Evolutionary conservation across 495 filamentous ascomycete genomes (phyloP), one percentile per base, ranked within the genome.

Genomic region (Penicillium parvum): DNA sequence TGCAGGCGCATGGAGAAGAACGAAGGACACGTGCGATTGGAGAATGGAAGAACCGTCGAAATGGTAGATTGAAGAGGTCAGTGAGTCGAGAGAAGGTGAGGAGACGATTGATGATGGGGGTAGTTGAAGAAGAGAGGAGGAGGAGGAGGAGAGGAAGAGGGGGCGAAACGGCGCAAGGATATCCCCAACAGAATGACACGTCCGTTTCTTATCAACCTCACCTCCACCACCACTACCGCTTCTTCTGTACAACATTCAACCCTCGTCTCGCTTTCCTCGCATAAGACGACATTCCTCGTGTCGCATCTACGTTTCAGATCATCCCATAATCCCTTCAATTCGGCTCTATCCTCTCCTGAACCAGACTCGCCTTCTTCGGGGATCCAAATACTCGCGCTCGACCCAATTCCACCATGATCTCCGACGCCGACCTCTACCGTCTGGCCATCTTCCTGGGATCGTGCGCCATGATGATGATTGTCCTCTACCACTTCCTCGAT

Each of bases 401-500:
- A 23, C 25, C 15, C 16, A n/a, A 14, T 7, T 29, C 20, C 65
- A 81, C 34, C 28, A 92, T 92, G 87, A 90, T 92, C 63, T 82
- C 85, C 67, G 87, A 92, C 81, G 70, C 82, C 50, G 83, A 89
- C 40, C 80, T 92, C 55, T 86, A 88, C 71, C 75, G 77, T 19
- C 82, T 99, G 16, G 90, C 92, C 66, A 82, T 95, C 61, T 91
- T 96, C 66, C 86, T 97, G 43, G 92, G 94, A 68, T 89, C 82
- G 29, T 76, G 83, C 22, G 80, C 92, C 53, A 92, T 96, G 90
- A 78, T 96, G 40, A 79, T 99, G 50, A 96, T 95, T 34, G 81
- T 97, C 32, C 68, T 96, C 14, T 97, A 97, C 76, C 89, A 96
- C 70, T 97, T 94, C 74, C 83, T 99, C 54, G 90, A 96, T 58